Base-by-base conservation (phyloP, 495 filamentous ascomycete species). In the Neurospora sp. region DNA sequence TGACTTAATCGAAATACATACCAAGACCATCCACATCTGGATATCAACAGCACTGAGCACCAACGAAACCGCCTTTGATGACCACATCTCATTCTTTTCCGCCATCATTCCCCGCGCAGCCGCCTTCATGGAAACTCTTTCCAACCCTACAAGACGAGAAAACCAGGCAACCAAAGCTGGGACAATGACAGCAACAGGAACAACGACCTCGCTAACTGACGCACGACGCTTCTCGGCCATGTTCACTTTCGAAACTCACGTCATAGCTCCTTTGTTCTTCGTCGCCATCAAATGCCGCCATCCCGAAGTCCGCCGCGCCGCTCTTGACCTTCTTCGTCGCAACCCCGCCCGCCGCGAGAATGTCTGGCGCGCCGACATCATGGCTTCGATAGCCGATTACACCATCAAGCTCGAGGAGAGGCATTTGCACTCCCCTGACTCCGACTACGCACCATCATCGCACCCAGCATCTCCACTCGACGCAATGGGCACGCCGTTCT, bases 161-260 rank as follows among this genome's bases (percentile, higher is more conserved):
- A 71, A 72, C 10, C 71, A 73, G 48, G 2, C 72, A 7, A 42
- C 37, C 10, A 74, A 71, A 19, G 6, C 72, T 17, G 21, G 72
- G 24, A 70, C 21, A 70, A 28, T 71, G 31, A 19, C 71, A 15
- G 54, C 71, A 28, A 17, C 71, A n/a, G 66, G 66, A 2, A 31
- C 73, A 19, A 4, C 54, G 39, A 45, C 70, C 13, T 69, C 73
- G 3, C 39, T 70, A 37, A 43, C 69, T 13, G 75, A 77, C 69
- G 39, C 74, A 8, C 77, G 76, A 19, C 76, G 74, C 24, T 77
- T 80, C 38, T 75, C 77, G 4, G 48, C 79, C 39, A 73, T 80
- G 13, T 88, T 88, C 74, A 84, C 81, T 17, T 88, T 87, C 54
- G 86, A 88, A 73, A 85, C 84, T 79, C 83, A 85, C 48, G 79